phyloP scores from a whole-genome alignment of 345 rosid species.

The Microthlaspi erraticum region DNA sequence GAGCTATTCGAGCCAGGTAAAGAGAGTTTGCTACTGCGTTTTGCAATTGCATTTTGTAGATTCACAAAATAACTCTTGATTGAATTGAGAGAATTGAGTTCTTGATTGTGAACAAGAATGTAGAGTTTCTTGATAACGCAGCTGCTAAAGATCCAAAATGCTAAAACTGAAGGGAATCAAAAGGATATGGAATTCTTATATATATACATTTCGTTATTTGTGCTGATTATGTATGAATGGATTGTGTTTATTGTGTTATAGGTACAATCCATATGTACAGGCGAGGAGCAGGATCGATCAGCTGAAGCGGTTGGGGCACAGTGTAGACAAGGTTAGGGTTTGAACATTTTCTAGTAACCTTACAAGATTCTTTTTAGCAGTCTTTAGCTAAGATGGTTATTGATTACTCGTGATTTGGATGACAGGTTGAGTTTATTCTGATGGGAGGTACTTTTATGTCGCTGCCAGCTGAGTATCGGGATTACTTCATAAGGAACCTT shows the following conservation, averaged over 20 bases:
- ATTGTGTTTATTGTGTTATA: constrained; percentile 47
- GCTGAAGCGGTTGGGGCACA: constrained; percentile 97
- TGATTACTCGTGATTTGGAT: constrained; percentile 20
- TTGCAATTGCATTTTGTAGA: background rate
- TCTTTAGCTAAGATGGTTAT: constrained; percentile 5
- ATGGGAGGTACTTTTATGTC: constrained; percentile 99
- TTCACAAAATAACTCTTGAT: background rate
- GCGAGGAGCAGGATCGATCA: constrained; percentile 99
- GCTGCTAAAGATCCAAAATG: constrained; percentile 3
- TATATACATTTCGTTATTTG: background rate
- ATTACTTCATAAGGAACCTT: constrained; percentile 90
- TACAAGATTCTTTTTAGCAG: background rate
- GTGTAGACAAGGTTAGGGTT: constrained; percentile 85
- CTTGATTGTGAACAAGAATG: background rate
- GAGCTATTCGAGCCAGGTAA: constrained; percentile 98
- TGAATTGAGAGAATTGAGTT: constrained; percentile 6
- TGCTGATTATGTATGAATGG: background rate
- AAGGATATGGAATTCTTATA: background rate
- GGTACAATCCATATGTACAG: constrained; percentile 97
- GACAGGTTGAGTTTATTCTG: constrained; percentile 95
- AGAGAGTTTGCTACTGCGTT: background rate
- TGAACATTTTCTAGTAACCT: constrained; percentile 1
- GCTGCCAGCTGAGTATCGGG: constrained; percentile 91
- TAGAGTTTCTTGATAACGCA: constrained; percentile 7
- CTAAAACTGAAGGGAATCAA: constrained; percentile 8